These are phyloP conservation scores for Leishmania tarentolae DNA, from an alignment of 208 protist genomes.

Conservation along the genomic window DNA sequence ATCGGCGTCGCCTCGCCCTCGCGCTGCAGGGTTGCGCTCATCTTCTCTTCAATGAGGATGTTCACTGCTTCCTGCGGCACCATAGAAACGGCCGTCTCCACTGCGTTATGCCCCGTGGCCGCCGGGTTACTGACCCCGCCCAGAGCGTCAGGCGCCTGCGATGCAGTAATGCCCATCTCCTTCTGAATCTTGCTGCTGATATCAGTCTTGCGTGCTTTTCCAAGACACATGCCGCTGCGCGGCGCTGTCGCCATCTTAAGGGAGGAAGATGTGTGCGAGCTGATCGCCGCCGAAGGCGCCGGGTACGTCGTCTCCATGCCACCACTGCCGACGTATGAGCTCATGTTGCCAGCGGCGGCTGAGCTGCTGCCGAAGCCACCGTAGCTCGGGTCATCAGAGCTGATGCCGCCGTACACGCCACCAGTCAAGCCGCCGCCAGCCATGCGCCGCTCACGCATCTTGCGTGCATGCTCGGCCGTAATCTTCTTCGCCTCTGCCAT, in stretches of 20 bases:
- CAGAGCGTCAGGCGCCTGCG: slow-evolving; percentile 4
- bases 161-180: slow-evolving; percentile 53
- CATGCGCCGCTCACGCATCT: slow-evolving; percentile 76
- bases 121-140: neutral
- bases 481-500: slow-evolving; percentile 92
- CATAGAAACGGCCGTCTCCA: slow-evolving; percentile 5
- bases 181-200: slow-evolving; percentile 74
- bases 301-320: slow-evolving; percentile 17
- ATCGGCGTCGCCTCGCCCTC: slow-evolving; percentile 54
- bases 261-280: slow-evolving; percentile 3
- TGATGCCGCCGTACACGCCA: slow-evolving; percentile 79
- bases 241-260: slow-evolving; percentile 25
- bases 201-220: slow-evolving; percentile 71
- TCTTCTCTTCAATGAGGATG: slow-evolving; percentile 68
- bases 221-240: slow-evolving; percentile 69
- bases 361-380: slow-evolving; percentile 38
- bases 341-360: slow-evolving; percentile 19
- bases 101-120: neutral
- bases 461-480: slow-evolving; percentile 82
- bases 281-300: slow-evolving; percentile 6
- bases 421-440: slow-evolving; percentile 29
- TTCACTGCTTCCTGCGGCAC: slow-evolving; percentile 42
- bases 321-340: slow-evolving; percentile 14
- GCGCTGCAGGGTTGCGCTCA: slow-evolving; percentile 55
- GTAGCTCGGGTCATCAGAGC: slow-evolving; percentile 56